Conservation (phyloP, 106 monocot genomes). For the Vanilla planifolia region DNA sequence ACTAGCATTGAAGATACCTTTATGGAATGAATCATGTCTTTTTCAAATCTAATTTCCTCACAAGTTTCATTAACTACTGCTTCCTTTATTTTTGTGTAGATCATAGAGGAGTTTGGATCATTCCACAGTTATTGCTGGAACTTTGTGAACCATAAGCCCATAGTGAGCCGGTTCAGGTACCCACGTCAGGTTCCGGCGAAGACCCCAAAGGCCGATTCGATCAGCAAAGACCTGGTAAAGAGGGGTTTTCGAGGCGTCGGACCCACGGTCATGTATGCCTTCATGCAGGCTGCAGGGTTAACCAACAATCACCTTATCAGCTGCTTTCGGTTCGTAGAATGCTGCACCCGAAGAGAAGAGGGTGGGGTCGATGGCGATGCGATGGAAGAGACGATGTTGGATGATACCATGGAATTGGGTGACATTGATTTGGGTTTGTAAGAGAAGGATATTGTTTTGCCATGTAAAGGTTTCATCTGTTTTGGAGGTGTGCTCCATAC, state of each 20-base stretch:
- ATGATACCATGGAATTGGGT: neutral
- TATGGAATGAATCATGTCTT: too few relatives aligned
- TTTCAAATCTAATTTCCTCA: too few relatives aligned
- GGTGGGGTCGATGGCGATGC: neutral
- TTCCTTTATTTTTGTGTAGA: slow-evolving; percentile 19
- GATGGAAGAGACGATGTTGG: neutral
- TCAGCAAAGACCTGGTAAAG: slow-evolving; percentile 62
- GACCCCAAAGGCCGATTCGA: slow-evolving; percentile 54
- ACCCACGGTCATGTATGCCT: slow-evolving; percentile 48
- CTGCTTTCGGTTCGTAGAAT: slow-evolving; percentile 32
- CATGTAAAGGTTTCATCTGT: too few relatives aligned
- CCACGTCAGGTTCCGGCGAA: slow-evolving; percentile 51
- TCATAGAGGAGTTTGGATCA: slow-evolving; percentile 61
- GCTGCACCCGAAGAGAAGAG: neutral
- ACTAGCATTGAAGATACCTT: too few relatives aligned
- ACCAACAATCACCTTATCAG: slow-evolving; percentile 53
- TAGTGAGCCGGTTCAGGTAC: slow-evolving; percentile 36
- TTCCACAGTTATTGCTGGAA: slow-evolving; percentile 54
- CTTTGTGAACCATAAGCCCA: slow-evolving; percentile 61
- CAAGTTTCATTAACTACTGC: too few relatives aligned
- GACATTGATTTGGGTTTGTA: neutral
- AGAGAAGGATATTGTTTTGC: too few relatives aligned
- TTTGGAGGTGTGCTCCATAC: too few relatives aligned
- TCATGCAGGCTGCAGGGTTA: slow-evolving; percentile 59
- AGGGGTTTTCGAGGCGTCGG: slow-evolving; percentile 61